These are phyloP conservation scores for Xylariaceae sp. DNA, from an alignment of 2,329 filamentous ascomycete genomes.

Conservation along the genomic window DNA sequence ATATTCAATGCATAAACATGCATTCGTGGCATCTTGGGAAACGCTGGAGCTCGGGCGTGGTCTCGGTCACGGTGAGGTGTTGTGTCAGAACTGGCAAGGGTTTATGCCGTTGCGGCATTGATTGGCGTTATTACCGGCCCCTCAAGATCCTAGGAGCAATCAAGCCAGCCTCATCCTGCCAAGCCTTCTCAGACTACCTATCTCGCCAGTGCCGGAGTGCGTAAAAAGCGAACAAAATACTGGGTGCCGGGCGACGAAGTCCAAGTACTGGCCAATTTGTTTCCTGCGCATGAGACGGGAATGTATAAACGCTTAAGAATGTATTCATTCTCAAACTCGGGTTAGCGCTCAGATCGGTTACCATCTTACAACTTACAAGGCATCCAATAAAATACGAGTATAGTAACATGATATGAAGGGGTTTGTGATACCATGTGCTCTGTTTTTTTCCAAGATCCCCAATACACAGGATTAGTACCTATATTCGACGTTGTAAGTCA, in stretches of 20 bases:
- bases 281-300: background rate
- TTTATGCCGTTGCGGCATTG: conserved; percentile 1
- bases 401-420: no score
- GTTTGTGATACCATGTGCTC: no score
- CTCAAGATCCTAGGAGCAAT: conserved; percentile 21
- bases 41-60: conserved; percentile 1
- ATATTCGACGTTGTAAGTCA: no score
- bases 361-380: no score
- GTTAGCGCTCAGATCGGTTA: background rate
- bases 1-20: conserved; percentile 9
- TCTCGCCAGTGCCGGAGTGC: conserved; percentile 1
- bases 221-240: conserved; percentile 22
- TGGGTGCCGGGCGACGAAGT: conserved; percentile 34
- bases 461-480: no score
- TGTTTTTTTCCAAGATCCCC: no score
- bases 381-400: no score
- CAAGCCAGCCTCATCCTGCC: conserved; percentile 21
- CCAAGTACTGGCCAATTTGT: conserved; percentile 30
- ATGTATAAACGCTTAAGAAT: background rate
- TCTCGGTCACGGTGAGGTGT: conserved; percentile 5
- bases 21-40: conserved; percentile 16
- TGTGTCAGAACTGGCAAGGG: conserved; percentile 26
- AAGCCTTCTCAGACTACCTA: background rate
- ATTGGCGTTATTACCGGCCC: conserved; percentile 26
- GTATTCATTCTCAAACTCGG: background rate